A percentile compares a stretch with the other conserved stretches of the same genome.
These are phyloP conservation scores for Gillenia trifoliata DNA, from an alignment of 306 rosid species.

Conservation along the genomic window DNA sequence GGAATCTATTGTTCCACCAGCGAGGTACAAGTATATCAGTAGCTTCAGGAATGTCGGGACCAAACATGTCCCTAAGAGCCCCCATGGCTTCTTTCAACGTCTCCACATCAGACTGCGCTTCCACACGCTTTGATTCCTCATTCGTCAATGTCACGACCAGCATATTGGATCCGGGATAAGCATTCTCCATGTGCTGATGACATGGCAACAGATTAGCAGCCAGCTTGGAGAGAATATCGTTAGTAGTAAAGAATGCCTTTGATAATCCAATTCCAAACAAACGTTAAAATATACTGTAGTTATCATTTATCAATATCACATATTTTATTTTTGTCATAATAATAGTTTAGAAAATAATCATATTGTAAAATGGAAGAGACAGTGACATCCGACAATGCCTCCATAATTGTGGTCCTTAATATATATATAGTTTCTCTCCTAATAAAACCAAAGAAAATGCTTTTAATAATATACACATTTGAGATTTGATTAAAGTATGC, in stretches of 20 bases:
- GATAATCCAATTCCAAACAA: slow-evolving; percentile 25
- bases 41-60: slow-evolving; percentile 72
- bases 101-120: slow-evolving; percentile 69
- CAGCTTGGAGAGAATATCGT: slow-evolving; percentile 21
- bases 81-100: slow-evolving; percentile 85
- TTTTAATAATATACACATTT: slow-evolving; percentile 15
- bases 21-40: slow-evolving; percentile 79
- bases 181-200: slow-evolving; percentile 95
- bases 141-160: slow-evolving; percentile 94
- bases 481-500: slow-evolving; percentile 11
- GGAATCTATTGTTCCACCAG: slow-evolving; percentile 93
- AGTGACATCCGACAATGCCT: slow-evolving; percentile 23
- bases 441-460: slow-evolving; percentile 14
- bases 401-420: slow-evolving; percentile 2
- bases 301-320: slow-evolving; percentile 16
- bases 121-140: slow-evolving; percentile 93
- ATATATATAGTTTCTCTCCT: slow-evolving; percentile 9
- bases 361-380: slow-evolving; percentile 4
- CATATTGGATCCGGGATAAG: slow-evolving; percentile 91
- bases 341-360: slow-evolving; percentile 23
- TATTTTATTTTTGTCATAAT: slow-evolving; percentile 14
- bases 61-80: slow-evolving; percentile 84
- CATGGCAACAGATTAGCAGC: slow-evolving; percentile 34
- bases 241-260: slow-evolving; percentile 14
- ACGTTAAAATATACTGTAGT: not conserved